These are phyloP conservation scores for Penicillium malachiteum DNA, from an alignment of 495 filamentous ascomycete genomes.

Conservation along the genomic window DNA sequence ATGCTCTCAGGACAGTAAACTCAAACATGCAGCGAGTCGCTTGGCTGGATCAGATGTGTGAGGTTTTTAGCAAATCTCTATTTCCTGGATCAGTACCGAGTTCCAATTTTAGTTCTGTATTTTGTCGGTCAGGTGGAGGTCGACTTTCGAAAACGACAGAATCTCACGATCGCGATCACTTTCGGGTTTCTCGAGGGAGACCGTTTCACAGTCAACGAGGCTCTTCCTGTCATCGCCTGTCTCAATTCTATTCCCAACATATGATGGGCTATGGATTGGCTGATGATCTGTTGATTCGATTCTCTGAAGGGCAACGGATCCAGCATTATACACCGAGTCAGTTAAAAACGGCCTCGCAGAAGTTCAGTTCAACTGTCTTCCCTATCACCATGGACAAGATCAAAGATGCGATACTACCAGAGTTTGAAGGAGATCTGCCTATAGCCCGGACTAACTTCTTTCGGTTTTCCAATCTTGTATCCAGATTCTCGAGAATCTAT, in stretches of 20 bases:
- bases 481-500: background rate
- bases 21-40: background rate
- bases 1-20: background rate
- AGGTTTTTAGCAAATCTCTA: background rate
- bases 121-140: background rate
- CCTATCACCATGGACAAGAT: no score
- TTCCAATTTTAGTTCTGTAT: background rate
- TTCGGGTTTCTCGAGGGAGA: background rate
- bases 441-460: no score
- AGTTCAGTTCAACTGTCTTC: no score
- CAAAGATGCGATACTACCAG: no score
- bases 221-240: background rate
- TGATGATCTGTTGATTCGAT: background rate
- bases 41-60: conserved; percentile 1
- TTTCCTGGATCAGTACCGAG: background rate
- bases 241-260: background rate
- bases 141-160: background rate
- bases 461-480: background rate
- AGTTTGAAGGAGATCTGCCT: no score
- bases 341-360: no score
- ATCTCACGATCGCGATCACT: background rate
- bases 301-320: no score
- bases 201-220: background rate
- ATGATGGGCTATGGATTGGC: background rate
- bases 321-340: no score